phyloP scores from a whole-genome alignment of 495 filamentous ascomycete species.

The Annulohypoxylon bovei region DNA sequence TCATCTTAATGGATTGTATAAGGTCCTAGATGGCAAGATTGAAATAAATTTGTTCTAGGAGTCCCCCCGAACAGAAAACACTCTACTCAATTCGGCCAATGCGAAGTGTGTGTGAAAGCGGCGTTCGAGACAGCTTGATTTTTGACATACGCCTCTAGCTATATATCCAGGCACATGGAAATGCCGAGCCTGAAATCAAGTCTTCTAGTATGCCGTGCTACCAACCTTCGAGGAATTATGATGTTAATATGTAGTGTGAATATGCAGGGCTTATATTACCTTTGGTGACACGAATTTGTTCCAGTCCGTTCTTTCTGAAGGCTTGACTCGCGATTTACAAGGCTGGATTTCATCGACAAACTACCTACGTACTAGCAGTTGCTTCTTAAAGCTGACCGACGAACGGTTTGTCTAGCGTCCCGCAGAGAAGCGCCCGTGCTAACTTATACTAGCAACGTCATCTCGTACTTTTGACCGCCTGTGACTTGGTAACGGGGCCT shows the following conservation, averaged over 20 bases:
- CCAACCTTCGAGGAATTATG: constrained; percentile 12
- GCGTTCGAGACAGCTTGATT: background rate
- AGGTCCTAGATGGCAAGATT: background rate
- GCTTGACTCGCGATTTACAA: constrained; percentile 14
- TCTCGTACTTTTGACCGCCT: constrained; percentile 20
- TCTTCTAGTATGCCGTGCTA: constrained; percentile 17
- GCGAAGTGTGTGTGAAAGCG: background rate
- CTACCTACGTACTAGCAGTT: background rate
- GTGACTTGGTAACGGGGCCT: constrained; percentile 20
- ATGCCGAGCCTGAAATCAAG: constrained; percentile 6
- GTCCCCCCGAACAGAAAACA: background rate
- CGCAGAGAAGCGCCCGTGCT: constrained; percentile 18
- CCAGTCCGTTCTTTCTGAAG: background rate
- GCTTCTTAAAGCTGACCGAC: constrained; percentile 6
- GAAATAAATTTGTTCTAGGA: background rate
- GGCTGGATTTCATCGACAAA: background rate
- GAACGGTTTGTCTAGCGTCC: constrained; percentile 11
- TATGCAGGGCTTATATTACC: constrained; percentile 4
- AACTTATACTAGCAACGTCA: constrained; percentile 27
- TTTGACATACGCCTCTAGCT: background rate
- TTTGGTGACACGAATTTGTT: background rate
- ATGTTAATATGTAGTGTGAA: constrained; percentile 2
- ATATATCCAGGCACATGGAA: constrained; percentile 23
- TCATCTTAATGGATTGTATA: no score
- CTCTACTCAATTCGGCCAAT: background rate